Conservation (phyloP, 257 asterid species). For the Solanum ahanhuiri region DNA sequence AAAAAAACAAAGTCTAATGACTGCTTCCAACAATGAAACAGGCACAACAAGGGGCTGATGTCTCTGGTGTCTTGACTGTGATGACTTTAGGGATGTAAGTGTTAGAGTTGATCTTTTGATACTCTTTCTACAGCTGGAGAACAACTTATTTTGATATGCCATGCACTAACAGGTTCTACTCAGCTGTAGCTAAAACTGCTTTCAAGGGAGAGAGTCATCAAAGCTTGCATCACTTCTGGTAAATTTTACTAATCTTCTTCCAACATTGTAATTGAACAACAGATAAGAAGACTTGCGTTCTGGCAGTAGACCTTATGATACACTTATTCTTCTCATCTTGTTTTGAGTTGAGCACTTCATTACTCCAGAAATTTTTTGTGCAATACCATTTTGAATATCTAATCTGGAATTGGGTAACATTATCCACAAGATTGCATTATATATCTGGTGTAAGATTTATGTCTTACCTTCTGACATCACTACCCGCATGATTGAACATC, state of each 20-base stretch:
- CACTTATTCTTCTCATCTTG: not conserved
- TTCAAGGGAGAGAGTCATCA: constrained; percentile 92
- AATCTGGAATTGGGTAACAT: not conserved
- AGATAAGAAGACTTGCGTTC: not conserved
- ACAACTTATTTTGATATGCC: constrained; percentile 19
- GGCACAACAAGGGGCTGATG: constrained; percentile 75
- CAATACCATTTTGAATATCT: not conserved
- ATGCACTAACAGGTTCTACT: constrained; percentile 63
- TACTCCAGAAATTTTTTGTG: not conserved
- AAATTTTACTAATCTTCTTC: constrained; percentile 9
- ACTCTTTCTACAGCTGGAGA: constrained; percentile 6
- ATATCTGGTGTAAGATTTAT: not conserved
- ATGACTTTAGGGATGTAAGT: constrained; percentile 97
- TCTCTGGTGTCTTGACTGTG: constrained; percentile 93
- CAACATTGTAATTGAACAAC: not conserved
- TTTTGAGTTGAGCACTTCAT: not conserved
- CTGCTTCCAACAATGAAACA: constrained; percentile 21
- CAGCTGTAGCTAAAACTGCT: constrained; percentile 91
- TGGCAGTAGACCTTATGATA: not conserved
- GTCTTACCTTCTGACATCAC: not conserved
- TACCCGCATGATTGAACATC: not conserved
- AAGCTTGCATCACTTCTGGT: constrained; percentile 95
- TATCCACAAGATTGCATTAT: not conserved
- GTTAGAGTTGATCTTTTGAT: constrained; percentile 3
- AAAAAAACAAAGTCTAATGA: constrained; percentile 3